Evolutionary conservation across 2,329 filamentous ascomycete species (phyloP).

Genomic region (Fusarium coffeatum): DNA sequence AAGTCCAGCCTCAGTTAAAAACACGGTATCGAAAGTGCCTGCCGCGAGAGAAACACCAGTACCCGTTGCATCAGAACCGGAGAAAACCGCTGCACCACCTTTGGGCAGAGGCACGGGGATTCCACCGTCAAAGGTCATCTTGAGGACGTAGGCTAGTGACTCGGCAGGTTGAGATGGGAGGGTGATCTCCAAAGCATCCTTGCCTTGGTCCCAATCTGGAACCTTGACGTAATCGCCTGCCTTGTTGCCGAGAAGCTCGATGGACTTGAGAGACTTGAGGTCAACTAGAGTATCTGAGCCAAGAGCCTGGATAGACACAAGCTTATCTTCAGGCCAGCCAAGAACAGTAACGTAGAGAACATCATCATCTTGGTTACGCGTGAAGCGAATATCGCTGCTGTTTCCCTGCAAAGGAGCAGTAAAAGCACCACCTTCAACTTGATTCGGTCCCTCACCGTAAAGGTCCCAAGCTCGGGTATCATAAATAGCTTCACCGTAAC

Average conservation of each 20-base stretch:
- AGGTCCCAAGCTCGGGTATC: slow-evolving; percentile 15
- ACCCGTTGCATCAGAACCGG: neutral
- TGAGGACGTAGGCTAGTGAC: slow-evolving; percentile 5
- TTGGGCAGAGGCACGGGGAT: slow-evolving; percentile 11
- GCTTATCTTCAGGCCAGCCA: slow-evolving; percentile 3
- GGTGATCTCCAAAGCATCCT: slow-evolving; percentile 2
- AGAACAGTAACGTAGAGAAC: slow-evolving; percentile 13
- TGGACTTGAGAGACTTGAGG: neutral
- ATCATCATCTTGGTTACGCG: neutral
- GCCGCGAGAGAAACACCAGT: slow-evolving; percentile 2
- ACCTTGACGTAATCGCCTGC: neutral
- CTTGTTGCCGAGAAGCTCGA: slow-evolving; percentile 5
- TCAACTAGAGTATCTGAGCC: neutral
- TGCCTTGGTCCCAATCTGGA: slow-evolving; percentile 1
- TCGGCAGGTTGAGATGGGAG: neutral
- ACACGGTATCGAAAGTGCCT: slow-evolving; percentile 6
- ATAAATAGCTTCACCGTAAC: slow-evolving; percentile 7
- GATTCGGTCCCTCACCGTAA: slow-evolving; percentile 4
- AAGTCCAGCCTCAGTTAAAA: slow-evolving; percentile 5
- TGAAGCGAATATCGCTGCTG: slow-evolving; percentile 23
- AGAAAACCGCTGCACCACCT: neutral
- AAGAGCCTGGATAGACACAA: neutral
- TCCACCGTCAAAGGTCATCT: neutral
- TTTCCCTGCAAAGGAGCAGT: slow-evolving; percentile 4
- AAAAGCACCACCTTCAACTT: slow-evolving; percentile 17